These are phyloP conservation scores for Rauvolfia tetraphylla DNA, from an alignment of 257 asterid genomes.

Conservation along the genomic window DNA sequence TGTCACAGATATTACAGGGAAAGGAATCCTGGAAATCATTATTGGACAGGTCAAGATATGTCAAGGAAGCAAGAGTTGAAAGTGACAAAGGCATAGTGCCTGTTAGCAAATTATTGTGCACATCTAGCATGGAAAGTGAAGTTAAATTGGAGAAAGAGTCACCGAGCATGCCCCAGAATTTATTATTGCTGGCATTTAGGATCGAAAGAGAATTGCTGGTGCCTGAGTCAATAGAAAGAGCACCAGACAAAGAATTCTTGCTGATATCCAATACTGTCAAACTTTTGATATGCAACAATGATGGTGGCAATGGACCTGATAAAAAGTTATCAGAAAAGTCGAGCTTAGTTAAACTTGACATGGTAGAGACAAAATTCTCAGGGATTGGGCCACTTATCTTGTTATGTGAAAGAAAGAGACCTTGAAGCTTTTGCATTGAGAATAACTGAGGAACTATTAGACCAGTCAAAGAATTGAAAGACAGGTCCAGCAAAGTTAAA, in stretches of 20 bases:
- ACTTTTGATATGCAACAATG: constrained; percentile 41
- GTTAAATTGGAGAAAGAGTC: constrained; percentile 48
- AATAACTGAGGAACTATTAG: constrained; percentile 30
- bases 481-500: constrained; percentile 55
- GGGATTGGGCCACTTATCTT: constrained; percentile 50
- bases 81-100: constrained; percentile 56
- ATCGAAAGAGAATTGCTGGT: constrained; percentile 43
- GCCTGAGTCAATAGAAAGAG: constrained; percentile 26
- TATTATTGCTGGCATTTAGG: constrained; percentile 63
- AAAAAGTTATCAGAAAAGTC: constrained; percentile 57
- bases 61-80: constrained; percentile 50
- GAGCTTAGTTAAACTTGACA: constrained; percentile 47
- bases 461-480: constrained; percentile 58
- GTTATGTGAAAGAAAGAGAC: constrained; percentile 67
- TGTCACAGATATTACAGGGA: constrained; percentile 65
- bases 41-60: constrained; percentile 71
- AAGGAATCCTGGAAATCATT: constrained; percentile 49
- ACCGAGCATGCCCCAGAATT: constrained; percentile 42
- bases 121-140: constrained; percentile 56
- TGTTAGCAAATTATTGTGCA: constrained; percentile 54
- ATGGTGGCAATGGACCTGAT: constrained; percentile 54
- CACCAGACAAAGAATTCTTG: constrained; percentile 53
- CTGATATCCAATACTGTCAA: constrained; percentile 63
- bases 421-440: constrained; percentile 55
- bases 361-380: constrained; percentile 27